These are phyloP conservation scores for Emergomyces orientalis DNA, from an alignment of 2,329 filamentous ascomycete species.

Conservation along the genomic window DNA sequence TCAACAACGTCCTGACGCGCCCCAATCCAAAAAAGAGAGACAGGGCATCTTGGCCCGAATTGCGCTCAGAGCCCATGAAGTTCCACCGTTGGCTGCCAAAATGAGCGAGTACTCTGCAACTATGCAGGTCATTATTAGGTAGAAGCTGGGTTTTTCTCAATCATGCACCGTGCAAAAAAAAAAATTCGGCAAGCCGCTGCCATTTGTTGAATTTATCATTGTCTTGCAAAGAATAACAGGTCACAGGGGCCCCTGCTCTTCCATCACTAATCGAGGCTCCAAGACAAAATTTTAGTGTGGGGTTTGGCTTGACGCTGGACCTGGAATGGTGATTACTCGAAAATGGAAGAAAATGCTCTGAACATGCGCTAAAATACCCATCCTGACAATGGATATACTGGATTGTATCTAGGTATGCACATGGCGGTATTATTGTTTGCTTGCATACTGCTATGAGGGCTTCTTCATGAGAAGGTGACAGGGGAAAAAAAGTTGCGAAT, in stretches of 20 bases:
- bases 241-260: background rate
- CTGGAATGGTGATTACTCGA: background rate
- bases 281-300: background rate
- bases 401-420: background rate
- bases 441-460: background rate
- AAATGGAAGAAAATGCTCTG: background rate
- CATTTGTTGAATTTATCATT: background rate
- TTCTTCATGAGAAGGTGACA: background rate
- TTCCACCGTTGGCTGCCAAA: background rate
- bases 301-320: background rate
- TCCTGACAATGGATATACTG: background rate
- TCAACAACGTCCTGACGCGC: background rate
- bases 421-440: background rate
- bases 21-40: no score
- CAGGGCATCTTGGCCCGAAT: background rate
- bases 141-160: background rate
- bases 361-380: background rate
- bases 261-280: background rate
- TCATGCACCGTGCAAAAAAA: background rate
- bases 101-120: background rate
- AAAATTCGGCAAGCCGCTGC: background rate
- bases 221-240: background rate
- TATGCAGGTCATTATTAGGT: background rate
- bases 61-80: background rate
- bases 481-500: background rate